These are phyloP conservation scores for Didymella glomerata DNA, from an alignment of 2,329 filamentous ascomycete species.

Conservation along the genomic window DNA sequence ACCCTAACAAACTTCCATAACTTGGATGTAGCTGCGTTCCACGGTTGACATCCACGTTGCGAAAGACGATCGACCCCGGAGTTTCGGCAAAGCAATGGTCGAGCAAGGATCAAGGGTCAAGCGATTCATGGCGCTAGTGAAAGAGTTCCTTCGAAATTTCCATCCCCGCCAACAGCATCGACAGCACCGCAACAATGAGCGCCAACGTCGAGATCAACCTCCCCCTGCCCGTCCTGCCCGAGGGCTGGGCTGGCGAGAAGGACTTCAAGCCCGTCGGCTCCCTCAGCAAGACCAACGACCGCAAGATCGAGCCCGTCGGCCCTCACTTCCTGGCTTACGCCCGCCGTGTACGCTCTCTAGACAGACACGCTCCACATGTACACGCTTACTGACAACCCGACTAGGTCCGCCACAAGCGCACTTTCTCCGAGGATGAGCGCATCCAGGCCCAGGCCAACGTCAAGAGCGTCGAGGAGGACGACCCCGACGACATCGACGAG, in stretches of 20 bases:
- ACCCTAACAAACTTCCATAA: neutral
- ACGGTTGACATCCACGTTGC: constrained; percentile 7
- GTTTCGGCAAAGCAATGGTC: neutral
- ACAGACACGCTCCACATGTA: neutral
- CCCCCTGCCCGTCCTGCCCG: constrained; percentile 77
- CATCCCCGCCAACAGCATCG: constrained; percentile 11
- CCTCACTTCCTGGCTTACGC: constrained; percentile 98
- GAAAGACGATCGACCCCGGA: neutral
- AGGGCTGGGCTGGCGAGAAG: constrained; percentile 85
- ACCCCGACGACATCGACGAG: constrained; percentile 91
- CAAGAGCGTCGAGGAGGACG: constrained; percentile 93
- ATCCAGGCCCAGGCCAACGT: constrained; percentile 94
- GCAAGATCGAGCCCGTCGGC: constrained; percentile 93
- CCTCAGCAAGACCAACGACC: constrained; percentile 79
- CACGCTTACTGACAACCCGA: constrained; percentile 28
- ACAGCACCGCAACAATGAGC: constrained; percentile 59
- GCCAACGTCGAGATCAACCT: constrained; percentile 69
- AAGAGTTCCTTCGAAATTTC: constrained; percentile 12
- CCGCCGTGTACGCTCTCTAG: constrained; percentile 72
- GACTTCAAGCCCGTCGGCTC: constrained; percentile 87
- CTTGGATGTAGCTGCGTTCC: neutral
- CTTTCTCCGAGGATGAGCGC: constrained; percentile 97
- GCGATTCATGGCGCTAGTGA: neutral
- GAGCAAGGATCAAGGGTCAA: neutral
- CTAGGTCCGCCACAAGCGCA: constrained; percentile 87